A percentile compares a stretch with the other conserved stretches of the same genome.
phyloP scores from a whole-genome alignment of 441 rosid genomes.

The Francoa sonchifolia region DNA sequence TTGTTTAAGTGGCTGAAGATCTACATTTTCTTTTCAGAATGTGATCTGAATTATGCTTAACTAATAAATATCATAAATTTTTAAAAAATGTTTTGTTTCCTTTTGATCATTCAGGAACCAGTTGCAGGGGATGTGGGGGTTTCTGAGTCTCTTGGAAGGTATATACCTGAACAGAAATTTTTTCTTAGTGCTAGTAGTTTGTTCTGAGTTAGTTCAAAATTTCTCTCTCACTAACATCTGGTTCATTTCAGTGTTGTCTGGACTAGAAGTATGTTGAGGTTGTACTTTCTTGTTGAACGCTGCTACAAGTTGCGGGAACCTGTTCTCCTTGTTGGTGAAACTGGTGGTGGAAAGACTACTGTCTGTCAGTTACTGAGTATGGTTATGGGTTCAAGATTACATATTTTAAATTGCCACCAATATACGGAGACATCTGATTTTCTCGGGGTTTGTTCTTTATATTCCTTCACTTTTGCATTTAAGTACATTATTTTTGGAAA shows the following conservation, averaged over 20 bases:
- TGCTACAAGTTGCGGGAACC: constrained; percentile 87
- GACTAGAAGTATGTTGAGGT: constrained; percentile 85
- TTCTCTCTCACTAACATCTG: constrained; percentile 3
- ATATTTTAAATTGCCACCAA: constrained; percentile 95
- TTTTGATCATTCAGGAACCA: constrained; percentile 29
- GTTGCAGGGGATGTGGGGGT: constrained; percentile 22
- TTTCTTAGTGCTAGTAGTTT: constrained; percentile 8
- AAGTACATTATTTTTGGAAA: neutral
- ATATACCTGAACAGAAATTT: constrained; percentile 14
- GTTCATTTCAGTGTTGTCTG: constrained; percentile 45
- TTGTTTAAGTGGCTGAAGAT: no score
- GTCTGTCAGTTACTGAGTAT: constrained; percentile 77
- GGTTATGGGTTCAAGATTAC: constrained; percentile 43
- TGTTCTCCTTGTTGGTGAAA: constrained; percentile 97
- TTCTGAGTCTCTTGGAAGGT: constrained; percentile 32
- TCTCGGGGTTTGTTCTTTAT: constrained; percentile 63
- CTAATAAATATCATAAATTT: no score
- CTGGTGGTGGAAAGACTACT: constrained; percentile 99
- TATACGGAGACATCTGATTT: constrained; percentile 97
- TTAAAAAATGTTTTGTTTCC: no score
- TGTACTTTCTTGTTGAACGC: constrained; percentile 65
- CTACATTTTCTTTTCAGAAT: no score
- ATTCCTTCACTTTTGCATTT: constrained; percentile 3
- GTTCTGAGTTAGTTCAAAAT: constrained; percentile 9
- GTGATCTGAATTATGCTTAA: no score